Conservation (phyloP, 2,329 filamentous ascomycete genomes). For the Penicillium sp. region DNA sequence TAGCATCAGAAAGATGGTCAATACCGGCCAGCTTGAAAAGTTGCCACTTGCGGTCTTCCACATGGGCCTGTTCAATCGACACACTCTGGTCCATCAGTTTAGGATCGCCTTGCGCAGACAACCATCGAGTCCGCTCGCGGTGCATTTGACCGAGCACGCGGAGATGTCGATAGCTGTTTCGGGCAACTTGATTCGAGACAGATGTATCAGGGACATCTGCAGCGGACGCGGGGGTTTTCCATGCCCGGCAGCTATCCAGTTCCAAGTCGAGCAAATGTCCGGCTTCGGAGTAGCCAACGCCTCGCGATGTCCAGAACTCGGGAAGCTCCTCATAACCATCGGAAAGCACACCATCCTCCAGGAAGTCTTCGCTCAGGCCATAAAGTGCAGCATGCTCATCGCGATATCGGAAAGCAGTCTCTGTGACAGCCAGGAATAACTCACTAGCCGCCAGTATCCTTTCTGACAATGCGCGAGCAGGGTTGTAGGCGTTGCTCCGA, state of each 20-base stretch:
- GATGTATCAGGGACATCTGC: constrained; percentile 33
- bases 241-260: constrained; percentile 40
- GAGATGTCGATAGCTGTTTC: constrained; percentile 53
- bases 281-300: constrained; percentile 38
- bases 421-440: constrained; percentile 62
- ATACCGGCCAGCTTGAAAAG: constrained; percentile 50
- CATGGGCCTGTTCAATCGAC: constrained; percentile 44
- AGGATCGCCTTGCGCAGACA: constrained; percentile 50
- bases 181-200: constrained; percentile 48
- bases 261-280: constrained; percentile 41
- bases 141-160: constrained; percentile 57
- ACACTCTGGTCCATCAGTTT: constrained; percentile 49
- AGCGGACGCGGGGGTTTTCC: constrained; percentile 34
- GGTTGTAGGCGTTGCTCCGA: constrained; percentile 59
- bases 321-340: constrained; percentile 66
- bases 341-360: constrained; percentile 62
- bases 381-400: constrained; percentile 66
- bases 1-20: constrained; percentile 55
- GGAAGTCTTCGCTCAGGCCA: constrained; percentile 64
- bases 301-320: constrained; percentile 78
- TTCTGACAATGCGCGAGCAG: constrained; percentile 44
- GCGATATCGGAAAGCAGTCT: constrained; percentile 67
- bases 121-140: constrained; percentile 59
- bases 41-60: constrained; percentile 44
- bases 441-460: constrained; percentile 67